Percentiles rank a stretch among this genome's conserved stretches.
Evolutionary conservation across 2,329 filamentous ascomycete genomes (phyloP).

Genomic region (Fonsecaea pedrosoi): DNA sequence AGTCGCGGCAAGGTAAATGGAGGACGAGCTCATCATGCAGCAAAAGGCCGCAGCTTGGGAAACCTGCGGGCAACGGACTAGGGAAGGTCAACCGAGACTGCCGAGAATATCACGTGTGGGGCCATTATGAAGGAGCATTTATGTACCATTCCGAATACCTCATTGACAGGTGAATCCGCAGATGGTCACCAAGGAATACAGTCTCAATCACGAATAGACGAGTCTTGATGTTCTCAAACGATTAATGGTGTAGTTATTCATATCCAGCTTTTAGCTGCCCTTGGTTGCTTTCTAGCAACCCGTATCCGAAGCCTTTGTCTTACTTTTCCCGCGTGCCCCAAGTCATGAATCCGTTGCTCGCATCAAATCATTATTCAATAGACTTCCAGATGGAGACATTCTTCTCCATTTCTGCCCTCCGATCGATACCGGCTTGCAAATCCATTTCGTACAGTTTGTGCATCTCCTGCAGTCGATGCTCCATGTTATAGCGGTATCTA

Average conservation of each 20-base stretch:
- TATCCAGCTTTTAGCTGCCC: neutral
- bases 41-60: slow-evolving; percentile 33
- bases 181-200: neutral
- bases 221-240: neutral
- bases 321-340: neutral
- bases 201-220: neutral
- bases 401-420: slow-evolving; percentile 54
- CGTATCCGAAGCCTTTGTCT: neutral
- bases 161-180: neutral
- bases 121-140: neutral
- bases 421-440: slow-evolving; percentile 64
- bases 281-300: neutral
- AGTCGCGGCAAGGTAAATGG: slow-evolving; percentile 10
- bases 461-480: slow-evolving; percentile 65
- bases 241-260: neutral
- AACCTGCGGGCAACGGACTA: neutral
- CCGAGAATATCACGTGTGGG: slow-evolving; percentile 20
- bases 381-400: slow-evolving; percentile 59
- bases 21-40: slow-evolving; percentile 15
- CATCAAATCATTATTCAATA: slow-evolving; percentile 28
- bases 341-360: slow-evolving; percentile 11
- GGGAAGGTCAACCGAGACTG: slow-evolving; percentile 27
- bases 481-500: slow-evolving; percentile 63
- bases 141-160: too few relatives aligned
- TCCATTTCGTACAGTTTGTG: slow-evolving; percentile 62